phyloP scores from a whole-genome alignment of 306 rosid genomes.

The Quercus aquifolioides region DNA sequence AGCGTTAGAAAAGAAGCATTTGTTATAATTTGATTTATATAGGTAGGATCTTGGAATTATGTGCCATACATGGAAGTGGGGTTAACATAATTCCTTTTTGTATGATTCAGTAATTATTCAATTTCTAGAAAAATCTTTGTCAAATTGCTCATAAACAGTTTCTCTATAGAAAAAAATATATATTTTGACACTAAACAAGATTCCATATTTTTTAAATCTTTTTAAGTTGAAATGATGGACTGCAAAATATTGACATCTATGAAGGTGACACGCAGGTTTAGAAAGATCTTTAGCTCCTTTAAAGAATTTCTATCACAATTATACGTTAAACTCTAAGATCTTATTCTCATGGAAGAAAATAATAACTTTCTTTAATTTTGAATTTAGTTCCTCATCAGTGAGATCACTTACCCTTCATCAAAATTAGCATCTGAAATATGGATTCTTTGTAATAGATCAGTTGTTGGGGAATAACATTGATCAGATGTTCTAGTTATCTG shows the following conservation, averaged over 20 bases:
- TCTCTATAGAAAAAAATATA: neutral
- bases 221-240: neutral
- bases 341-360: too few species aligned
- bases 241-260: neutral
- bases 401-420: neutral
- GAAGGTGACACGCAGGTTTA: neutral
- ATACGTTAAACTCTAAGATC: too few species aligned
- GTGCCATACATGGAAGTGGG: neutral
- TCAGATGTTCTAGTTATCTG: neutral
- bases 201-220: neutral
- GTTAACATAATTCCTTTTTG: neutral
- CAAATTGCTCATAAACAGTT: neutral
- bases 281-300: neutral
- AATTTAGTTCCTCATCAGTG: neutral
- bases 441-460: neutral
- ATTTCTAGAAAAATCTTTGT: neutral
- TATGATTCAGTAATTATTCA: neutral
- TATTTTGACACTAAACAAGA: neutral
- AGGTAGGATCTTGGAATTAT: neutral
- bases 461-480: too few species aligned
- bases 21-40: neutral
- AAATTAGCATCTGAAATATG: neutral
- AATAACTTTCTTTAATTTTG: too few species aligned
- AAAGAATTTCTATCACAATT: too few species aligned
- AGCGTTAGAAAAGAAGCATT: neutral